Evolutionary conservation across 805 yeast genomes (phyloP), one percentile per base, ranked within the genome.

Genomic region (Ogataea dorogensis): DNA sequence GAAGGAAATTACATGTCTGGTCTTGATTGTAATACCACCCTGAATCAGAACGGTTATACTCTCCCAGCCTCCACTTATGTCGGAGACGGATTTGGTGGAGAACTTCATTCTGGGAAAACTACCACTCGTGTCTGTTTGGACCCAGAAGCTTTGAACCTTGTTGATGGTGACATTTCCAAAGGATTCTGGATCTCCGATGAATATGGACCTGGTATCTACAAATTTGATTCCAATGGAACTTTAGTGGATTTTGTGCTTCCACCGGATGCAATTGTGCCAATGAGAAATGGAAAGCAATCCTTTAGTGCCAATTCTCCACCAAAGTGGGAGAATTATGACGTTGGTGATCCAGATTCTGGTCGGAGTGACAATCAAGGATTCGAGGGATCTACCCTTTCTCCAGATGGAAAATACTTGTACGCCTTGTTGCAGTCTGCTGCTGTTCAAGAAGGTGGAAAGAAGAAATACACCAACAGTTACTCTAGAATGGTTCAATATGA

Each of bases 101-200:
- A 35, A 10, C 29, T 47, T 16, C 40, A 50, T 31, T 43, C 54
- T 6, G 25, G 38, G 5, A 17, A 31, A 1, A 42, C 50, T 7
- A 50, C 58, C 5, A 54, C 60, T 7, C 39, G 52, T n/a, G 51
- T 58, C 5, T 56, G 60, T 22, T 36, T 59, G 19, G 64, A 59
- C 36, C 45, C 63, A 5, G 63, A 59, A 40, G 48, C 57, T 13
- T 24, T 59, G 17, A 43, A 51, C 20, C 42, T 59, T 7, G 40
- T 59, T 33, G 44, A 44, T 17, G 63, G 62, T 30, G 56, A 53
- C 28, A 50, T 58, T 25, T 24, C 35, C 19, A 56, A 58, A 26
- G 64, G 64, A 2, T 59, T 59, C 40, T 56, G 63, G 63, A 50
- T 59, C 30, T 38, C 56, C 28, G 64, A 59, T 40, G 64, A 58